Percentiles rank a stretch among this genome's conserved stretches.
These are phyloP conservation scores for Flaveria floridana DNA, from an alignment of 140 eudicot species.

Conservation along the genomic window DNA sequence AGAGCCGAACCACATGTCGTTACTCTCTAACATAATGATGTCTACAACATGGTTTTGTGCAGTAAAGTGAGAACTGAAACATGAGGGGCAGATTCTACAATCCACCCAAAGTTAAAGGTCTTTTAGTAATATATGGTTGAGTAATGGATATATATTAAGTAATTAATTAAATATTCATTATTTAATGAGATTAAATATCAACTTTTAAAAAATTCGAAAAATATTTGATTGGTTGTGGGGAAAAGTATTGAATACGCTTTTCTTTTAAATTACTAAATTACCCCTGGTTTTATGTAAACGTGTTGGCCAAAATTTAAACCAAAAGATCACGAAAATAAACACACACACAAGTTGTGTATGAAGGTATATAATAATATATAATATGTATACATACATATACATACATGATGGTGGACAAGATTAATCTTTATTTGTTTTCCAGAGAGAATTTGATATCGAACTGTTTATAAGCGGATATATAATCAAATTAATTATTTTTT, in stretches of 20 bases:
- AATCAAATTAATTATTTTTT: no score
- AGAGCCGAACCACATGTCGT: no score
- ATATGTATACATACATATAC: no score
- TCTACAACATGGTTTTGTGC: neutral
- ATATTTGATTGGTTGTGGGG: slow-evolving; percentile 30
- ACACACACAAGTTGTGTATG: no score
- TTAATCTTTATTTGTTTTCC: no score
- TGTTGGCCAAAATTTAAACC: slow-evolving; percentile 21
- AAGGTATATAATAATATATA: no score
- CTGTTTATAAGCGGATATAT: no score
- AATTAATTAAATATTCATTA: slow-evolving; percentile 12
- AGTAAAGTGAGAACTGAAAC: neutral
- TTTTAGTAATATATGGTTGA: neutral
- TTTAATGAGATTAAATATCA: slow-evolving; percentile 27
- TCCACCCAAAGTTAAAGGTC: slow-evolving; percentile 23
- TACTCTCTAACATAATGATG: no score
- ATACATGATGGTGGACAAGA: no score
- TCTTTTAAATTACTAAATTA: neutral
- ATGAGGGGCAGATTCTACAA: slow-evolving; percentile 13
- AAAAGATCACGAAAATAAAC: neutral
- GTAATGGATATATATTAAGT: slow-evolving; percentile 29
- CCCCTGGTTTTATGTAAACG: slow-evolving; percentile 23
- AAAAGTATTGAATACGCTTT: slow-evolving; percentile 32
- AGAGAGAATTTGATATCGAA: no score
- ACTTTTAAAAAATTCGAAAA: neutral